Evolutionary conservation across 257 asterid species (phyloP), one percentile per base, ranked within the genome.

Genomic region (Rauvolfia tetraphylla): DNA sequence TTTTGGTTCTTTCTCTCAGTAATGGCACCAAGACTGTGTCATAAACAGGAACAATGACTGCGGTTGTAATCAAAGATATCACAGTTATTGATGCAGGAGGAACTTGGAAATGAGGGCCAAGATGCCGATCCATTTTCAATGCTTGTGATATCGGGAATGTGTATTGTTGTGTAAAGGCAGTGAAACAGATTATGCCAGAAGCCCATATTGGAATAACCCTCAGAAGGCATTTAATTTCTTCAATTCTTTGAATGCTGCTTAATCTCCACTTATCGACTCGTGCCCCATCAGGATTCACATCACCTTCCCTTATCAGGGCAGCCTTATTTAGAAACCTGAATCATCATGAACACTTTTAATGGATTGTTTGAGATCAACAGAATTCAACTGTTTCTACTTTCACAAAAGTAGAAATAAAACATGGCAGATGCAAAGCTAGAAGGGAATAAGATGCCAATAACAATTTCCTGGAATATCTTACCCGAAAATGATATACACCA

Each of bases 71-170:
- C 92, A 92, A 83, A 22, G 97, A 92, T 22, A 94, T 86, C 0
- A 90, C 88, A 9, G 70, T 13, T 15, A 94, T 79, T 0, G 97
- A 82, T 0, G 96, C 97, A 0, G 89, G 66, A 0, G 97, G 96
- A 81, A 94, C 75, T 38, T 92, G 68, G 83, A 94, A 92, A 0
- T 81, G 79, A 0, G 88, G 87, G 23, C 93, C 89, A 3, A 94
- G 72, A 23, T 81, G 97, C 4, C 98, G 97, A 84, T 94, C 81
- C 97, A 94, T 94, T 84, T 89, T 86, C 2, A 33, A 3, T 4
- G 97, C 96, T 70, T 92, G 97, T 10, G 93, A 88, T 5, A 86
- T 3, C 0, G 95, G 90, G 80, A 94, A 94, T 22, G 97, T 94
- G n/a, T 88, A 83, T 18, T 94, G 98, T 58, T 94, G 97, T 1